Evolutionary conservation across 2,329 filamentous ascomycete species (phyloP).

Genomic region (Sporothrix phasma): DNA sequence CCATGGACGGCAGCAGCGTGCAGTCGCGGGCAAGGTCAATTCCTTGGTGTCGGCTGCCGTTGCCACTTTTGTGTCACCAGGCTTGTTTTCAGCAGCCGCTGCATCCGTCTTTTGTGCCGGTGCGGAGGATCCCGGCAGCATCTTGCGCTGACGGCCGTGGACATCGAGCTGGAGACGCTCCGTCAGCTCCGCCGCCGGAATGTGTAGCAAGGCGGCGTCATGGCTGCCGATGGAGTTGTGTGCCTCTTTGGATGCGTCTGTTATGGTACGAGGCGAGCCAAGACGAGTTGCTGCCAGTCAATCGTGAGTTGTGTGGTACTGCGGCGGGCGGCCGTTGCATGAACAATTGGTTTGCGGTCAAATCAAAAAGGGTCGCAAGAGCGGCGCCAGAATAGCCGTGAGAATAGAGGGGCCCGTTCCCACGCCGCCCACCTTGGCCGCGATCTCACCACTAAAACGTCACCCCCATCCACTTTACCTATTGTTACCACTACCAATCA

Average conservation of each 20-base stretch:
- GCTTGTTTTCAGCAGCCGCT: neutral
- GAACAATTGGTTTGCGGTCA: neutral
- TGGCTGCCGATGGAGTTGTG: conserved; percentile 23
- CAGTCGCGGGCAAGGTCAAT: conserved; percentile 44
- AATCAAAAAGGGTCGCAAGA: neutral
- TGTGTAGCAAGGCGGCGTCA: conserved; percentile 49
- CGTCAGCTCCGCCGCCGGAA: conserved; percentile 45
- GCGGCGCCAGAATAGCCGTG: neutral
- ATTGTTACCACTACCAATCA: neutral
- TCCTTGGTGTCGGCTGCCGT: conserved; percentile 17
- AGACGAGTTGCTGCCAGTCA: too few species aligned
- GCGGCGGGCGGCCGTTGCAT: neutral
- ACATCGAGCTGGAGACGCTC: conserved; percentile 38
- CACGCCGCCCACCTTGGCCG: neutral
- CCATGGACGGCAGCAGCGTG: conserved; percentile 42
- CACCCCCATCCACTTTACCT: neutral
- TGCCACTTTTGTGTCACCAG: neutral
- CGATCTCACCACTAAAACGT: neutral
- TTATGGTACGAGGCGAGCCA: too few species aligned
- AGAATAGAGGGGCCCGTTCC: neutral
- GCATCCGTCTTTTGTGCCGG: neutral
- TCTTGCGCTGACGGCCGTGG: conserved; percentile 44
- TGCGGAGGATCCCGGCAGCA: conserved; percentile 19
- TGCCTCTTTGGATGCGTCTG: neutral
- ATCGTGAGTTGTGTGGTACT: neutral